These are phyloP conservation scores for Ramularia endophylla DNA, from an alignment of 2,329 filamentous ascomycete genomes.

Conservation along the genomic window DNA sequence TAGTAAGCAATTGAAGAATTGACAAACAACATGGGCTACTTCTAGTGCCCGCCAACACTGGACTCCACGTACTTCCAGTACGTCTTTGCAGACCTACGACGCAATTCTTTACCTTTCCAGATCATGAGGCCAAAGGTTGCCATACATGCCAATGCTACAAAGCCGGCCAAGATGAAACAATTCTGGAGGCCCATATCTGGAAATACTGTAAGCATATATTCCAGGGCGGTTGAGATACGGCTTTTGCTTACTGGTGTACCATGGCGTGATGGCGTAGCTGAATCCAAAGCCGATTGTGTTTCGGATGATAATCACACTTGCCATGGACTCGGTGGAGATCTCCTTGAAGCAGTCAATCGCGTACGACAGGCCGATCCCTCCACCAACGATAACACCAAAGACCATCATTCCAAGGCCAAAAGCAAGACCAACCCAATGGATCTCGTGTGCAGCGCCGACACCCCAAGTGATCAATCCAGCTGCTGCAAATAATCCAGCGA, in stretches of 20 bases:
- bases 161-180: too few species aligned
- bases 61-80: too few species aligned
- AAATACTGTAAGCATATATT: too few species aligned
- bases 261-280: slow-evolving; percentile 44
- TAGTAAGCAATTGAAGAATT: too few species aligned
- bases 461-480: slow-evolving; percentile 36
- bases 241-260: slow-evolving; percentile 36
- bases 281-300: slow-evolving; percentile 45
- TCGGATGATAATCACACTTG: slow-evolving; percentile 43
- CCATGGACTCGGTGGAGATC: slow-evolving; percentile 39
- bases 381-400: slow-evolving; percentile 37
- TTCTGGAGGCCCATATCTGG: slow-evolving; percentile 38
- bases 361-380: slow-evolving; percentile 37
- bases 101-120: too few species aligned
- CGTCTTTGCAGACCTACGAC: too few species aligned
- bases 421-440: slow-evolving; percentile 47
- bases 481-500: slow-evolving; percentile 33
- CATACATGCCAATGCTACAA: too few species aligned
- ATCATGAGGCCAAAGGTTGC: too few species aligned
- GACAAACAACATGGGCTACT: too few species aligned
- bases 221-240: too few species aligned
- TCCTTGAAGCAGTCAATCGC: slow-evolving; percentile 42
- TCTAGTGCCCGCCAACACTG: too few species aligned
- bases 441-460: slow-evolving; percentile 39
- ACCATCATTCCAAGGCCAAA: slow-evolving; percentile 42